Conservation (phyloP, 805 yeast species). For the Sugiyamaella valdiviana region DNA sequence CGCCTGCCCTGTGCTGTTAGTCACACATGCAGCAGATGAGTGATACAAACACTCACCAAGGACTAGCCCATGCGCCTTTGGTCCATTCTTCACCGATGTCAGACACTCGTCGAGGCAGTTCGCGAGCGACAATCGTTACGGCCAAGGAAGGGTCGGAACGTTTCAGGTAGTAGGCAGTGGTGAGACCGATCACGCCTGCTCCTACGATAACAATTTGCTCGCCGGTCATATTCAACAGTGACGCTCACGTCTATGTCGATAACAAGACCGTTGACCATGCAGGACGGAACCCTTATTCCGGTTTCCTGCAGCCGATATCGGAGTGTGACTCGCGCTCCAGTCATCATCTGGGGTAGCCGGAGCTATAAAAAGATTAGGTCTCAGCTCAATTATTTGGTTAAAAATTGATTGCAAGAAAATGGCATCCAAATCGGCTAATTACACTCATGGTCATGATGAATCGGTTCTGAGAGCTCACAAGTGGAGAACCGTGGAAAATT, state of each 20-base stretch:
- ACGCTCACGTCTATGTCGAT: too few species aligned
- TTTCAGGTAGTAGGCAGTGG: constrained; percentile 15
- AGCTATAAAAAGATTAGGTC: neutral
- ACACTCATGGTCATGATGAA: constrained; percentile 24
- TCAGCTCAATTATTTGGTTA: neutral
- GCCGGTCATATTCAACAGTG: neutral
- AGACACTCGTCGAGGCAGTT: constrained; percentile 12
- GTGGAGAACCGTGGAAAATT: constrained; percentile 34
- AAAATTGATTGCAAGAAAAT: neutral
- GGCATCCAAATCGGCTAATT: constrained; percentile 5
- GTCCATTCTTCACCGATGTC: constrained; percentile 19
- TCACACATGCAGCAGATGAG: neutral
- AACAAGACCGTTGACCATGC: too few species aligned
- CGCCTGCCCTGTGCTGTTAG: constrained; percentile 16
- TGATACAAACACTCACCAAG: constrained; percentile 10
- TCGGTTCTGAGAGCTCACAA: constrained; percentile 28
- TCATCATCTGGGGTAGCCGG: neutral
- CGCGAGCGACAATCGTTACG: constrained; percentile 19
- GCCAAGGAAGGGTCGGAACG: neutral
- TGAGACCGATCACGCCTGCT: constrained; percentile 20
- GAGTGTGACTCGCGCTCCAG: neutral
- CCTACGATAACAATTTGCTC: constrained; percentile 16
- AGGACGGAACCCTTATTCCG: neutral
- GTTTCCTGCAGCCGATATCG: neutral
- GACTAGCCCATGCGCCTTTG: constrained; percentile 20